Evolutionary conservation across 2,329 filamentous ascomycete species (phyloP), one percentile per base, ranked within the genome.

Genomic region (Hortaea werneckii): DNA sequence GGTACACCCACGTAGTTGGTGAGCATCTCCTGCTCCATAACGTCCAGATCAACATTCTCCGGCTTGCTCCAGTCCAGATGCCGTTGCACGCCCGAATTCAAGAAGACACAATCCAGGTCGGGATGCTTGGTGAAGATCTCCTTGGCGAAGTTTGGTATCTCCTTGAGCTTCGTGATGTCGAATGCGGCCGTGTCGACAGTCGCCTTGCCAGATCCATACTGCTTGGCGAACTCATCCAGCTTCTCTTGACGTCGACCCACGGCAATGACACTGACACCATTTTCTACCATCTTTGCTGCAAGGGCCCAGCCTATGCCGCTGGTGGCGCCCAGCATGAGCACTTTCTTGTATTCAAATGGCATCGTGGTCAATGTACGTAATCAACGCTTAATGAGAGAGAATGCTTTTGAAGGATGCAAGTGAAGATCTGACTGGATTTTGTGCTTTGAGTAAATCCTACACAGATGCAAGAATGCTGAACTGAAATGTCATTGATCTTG

Each of bases 61-160:
- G 72, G 72, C 39, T 73, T 66, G 20, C 67, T 63, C 53, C 75
- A 75, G 55, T 76, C 65, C 48, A 74, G 67, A 6, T 63, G 62
- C 6, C 72, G 65, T 56, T 77, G 74, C 29, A 76, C 71, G n/a
- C 74, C 74, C 1, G 71, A 69, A 58, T 77, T 76, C 41, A 77
- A 56, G 47, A 77, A 65, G n/a, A 76, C 58, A 47, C 67, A 70
- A 54, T 76, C 74, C 2, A 77, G 58, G 48, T 76, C 73, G 0
- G 73, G 67, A 49, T 77, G 69, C 44, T 65, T 63, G 29, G 56
- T 58, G 13, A 65, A 69, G 34, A 72, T 57, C 10, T 66, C 61
- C 20, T 61, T 57, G 3, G 63, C 69, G 48, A 74, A 74, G 6
- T 61, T 55, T 3, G 70, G 66, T 20, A 76, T 74, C 37, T 68